Base-by-base conservation (phyloP, 2,329 filamentous ascomycete species). In the Fusarium kyushuense region DNA sequence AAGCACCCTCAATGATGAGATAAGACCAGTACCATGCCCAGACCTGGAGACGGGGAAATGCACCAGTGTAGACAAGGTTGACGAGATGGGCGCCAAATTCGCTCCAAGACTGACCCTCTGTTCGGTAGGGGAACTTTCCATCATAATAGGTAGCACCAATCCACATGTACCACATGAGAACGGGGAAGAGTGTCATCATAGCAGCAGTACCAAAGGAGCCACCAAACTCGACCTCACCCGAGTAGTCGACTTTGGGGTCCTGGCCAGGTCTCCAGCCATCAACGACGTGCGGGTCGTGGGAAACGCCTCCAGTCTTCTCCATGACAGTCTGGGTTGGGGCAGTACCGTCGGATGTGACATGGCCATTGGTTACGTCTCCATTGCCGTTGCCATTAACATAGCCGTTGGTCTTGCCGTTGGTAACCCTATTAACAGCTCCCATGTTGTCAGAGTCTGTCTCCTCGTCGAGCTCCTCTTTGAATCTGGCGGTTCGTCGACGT, bases 151-250 rank as follows among this genome's bases (percentile, higher is more conserved):
- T 94, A 33, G 95, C 92, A 51, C 96, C 96, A 79, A 97, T 90
- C 94, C 94, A 98, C 94, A 99, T 97, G 83, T 97, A 98, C 87
- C 93, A 97, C 95, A 98, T 98, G 73, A 99, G 86, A 36, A 90
- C 66, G n/a, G 96, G 96, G 80, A 98, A 99, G 45, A 91, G 89
- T 66, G 94, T 86, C 93, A 98, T 98, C 88, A 97, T 94, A 71
- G 87, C 83, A 17, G 87, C 81, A 41, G 94, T 91, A 56, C 96
- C 95, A n/a, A 86, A 77, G 5, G 92, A 90, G 60, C 96, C 96
- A 67, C 95, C 95, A 76, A 98, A 99, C 77, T 99, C 96, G 72
- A 88, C 86, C 67, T 86, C 82, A 67, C 86, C 87, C 3, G 87
- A 89, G 74, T 85, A 82, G 79, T 91, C 89, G 58, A 90, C 71